Base-by-base conservation (phyloP, 2,329 filamentous ascomycete genomes). In the Trichoderma arundinaceum region DNA sequence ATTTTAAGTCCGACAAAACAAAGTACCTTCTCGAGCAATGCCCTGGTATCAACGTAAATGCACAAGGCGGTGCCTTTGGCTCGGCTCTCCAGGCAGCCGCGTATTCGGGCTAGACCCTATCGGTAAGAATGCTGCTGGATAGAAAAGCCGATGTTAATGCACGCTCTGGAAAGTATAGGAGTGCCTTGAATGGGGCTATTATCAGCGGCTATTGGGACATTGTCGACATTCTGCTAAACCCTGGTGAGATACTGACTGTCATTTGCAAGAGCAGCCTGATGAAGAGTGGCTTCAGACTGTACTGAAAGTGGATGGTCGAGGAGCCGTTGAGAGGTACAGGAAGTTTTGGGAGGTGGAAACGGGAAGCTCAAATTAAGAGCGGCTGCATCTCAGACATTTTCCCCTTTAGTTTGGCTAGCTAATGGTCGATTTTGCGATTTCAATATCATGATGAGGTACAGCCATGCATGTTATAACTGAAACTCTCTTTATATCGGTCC, bases 151-250 rank as follows among this genome's bases (percentile, higher is more conserved):
- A 62, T 3, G 10, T 52, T 10, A 7, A 53, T 7, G 2, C 19
- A 3, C 43, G 48, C 0, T 46, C 33, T 10, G 59, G 59, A 7
- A 38, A 53, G 17, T 62, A 13, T 1, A 46, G 19, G 7, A 62
- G 46, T 13, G 46, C 46, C 0, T 49, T 62, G 1, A 32, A 62
- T 4, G 59, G 46, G 5, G 59, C 59, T 10, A 39, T 49, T 2
- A 15, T 51, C 2, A 0, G 33, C 4, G 59, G 59, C 5, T 32
- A 39, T 2, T 51, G 46, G 48, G 35, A 63, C 12, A 53, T 63
- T n/a, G 35, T 63, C 2, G 28, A 63, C 12, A 33, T 63, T 6
- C 49, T 63, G 12, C 60, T 56, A 6, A 10, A 41, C 5, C n/a
- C 1, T 2, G 60, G 60, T 6, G 60, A 48, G 0, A 12, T 10